Evolutionary conservation across 2,329 filamentous ascomycete species (phyloP), one percentile per base, ranked within the genome.

Genomic region (Botrytis galanthina): DNA sequence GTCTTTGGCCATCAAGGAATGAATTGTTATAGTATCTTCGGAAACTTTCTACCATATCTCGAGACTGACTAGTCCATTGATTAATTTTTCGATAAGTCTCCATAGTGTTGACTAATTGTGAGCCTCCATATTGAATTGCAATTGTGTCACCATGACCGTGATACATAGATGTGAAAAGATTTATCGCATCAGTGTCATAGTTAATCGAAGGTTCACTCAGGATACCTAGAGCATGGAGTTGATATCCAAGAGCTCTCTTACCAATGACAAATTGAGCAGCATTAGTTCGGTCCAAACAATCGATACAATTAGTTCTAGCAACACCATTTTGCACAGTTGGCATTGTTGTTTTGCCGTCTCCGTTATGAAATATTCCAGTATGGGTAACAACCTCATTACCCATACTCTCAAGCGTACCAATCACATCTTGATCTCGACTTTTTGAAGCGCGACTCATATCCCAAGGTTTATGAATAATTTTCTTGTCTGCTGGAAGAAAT

Each of bases 11-110:
- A 82, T 99, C 96, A 14, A 99, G 88, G 81, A 99, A 99, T 0
- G 95, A 97, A 80, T 99, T 99, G 84, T 98, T 97, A 83, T 99
- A 99, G 82, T 98, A 99, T 42, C 96, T 90, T 82, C 98, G 99
- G 85, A 99, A 98, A 81, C 94, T 97, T 83, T 99, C 96, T 35
- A 99, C 95, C 95, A 99, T 98, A 82, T 99, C 96, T 77, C 96
- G 89, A 3, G 95, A 98, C 82, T 97, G 94, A 78, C 94, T 97
- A 37, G 94, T 97, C 96, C 96, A 99, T 81, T 98, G 95, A 78
- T 98, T 98, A 81, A 98, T 97, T 83, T 98, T 98, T 73, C 96
- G 92, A 82, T 99, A 99, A 7, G 96, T 99, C 77, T 97, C 95
- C 95, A 99, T 98, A 0, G 96, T 99, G 81, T 99, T 99, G 78